phyloP scores from a whole-genome alignment of 2,329 filamentous ascomycete genomes.

The Paecilomyces dactylethromorphus region DNA sequence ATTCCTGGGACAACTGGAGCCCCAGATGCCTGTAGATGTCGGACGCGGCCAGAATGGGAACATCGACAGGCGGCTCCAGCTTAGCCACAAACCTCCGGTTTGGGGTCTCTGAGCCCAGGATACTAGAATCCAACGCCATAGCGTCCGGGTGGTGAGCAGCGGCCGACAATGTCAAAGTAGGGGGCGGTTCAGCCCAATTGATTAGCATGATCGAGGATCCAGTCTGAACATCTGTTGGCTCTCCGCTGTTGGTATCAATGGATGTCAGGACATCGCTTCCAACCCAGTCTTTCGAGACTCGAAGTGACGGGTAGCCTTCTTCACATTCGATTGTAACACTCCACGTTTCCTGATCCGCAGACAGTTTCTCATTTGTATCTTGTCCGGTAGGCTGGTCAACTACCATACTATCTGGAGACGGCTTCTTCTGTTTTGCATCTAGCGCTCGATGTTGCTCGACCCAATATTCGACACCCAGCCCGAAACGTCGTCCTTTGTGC shows the following conservation, averaged over 20 bases:
- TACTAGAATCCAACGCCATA: slow-evolving; percentile 31
- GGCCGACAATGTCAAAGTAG: slow-evolving; percentile 24
- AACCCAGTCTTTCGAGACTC: slow-evolving; percentile 39
- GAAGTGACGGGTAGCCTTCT: slow-evolving; percentile 37
- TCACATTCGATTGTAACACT: slow-evolving; percentile 38
- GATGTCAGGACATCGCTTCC: slow-evolving; percentile 26
- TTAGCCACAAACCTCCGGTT: slow-evolving; percentile 40
- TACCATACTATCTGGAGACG: slow-evolving; percentile 24
- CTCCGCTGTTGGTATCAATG: slow-evolving; percentile 17
- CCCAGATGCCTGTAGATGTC: slow-evolving; percentile 36
- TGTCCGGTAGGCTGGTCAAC: slow-evolving; percentile 20
- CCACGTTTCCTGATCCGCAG: slow-evolving; percentile 23
- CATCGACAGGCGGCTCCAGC: slow-evolving; percentile 35
- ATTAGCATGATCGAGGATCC: slow-evolving; percentile 23
- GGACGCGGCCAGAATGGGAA: slow-evolving; percentile 35
- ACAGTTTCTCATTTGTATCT: slow-evolving; percentile 10
- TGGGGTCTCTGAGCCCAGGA: slow-evolving; percentile 29
- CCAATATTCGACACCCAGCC: slow-evolving; percentile 39
- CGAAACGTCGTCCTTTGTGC: slow-evolving; percentile 32
- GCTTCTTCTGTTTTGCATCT: slow-evolving; percentile 20
- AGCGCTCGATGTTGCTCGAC: slow-evolving; percentile 27
- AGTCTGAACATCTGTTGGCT: slow-evolving; percentile 12
- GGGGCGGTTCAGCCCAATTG: slow-evolving; percentile 34
- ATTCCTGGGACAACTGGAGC: slow-evolving; percentile 33
- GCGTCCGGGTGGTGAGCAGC: slow-evolving; percentile 25